Base-by-base conservation (phyloP, 1,139 yeast species). In the Yamadazyma kanchanaburiensis region DNA sequence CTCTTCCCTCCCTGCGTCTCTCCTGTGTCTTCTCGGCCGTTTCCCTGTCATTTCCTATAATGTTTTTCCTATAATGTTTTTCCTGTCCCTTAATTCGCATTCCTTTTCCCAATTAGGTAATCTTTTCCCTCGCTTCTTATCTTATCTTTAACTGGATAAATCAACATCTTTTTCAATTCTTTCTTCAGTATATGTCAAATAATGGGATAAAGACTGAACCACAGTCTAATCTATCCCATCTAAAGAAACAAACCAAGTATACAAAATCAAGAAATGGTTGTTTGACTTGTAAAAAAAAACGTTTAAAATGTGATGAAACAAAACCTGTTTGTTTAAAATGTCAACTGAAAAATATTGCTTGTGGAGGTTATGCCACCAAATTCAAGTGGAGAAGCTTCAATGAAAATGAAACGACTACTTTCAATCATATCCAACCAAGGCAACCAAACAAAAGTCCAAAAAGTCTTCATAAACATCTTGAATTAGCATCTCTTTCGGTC, bases 321-420 rank as follows among this genome's bases (percentile, higher is more conserved):
- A 67, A 65, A 34, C 76, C 75, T 1, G 41, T 47, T 6, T 70
- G 76, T 34, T 31, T 53, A 11, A 51, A 61, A 28, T 70, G 76
- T 43, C 24, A 38, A 6, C 48, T 50, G 22, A 53, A 49, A 31
- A 52, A 53, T 9, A 46, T 53, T 12, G 43, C 38, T 7, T 67
- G 73, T 42, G 52, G 50, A 6, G 86, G 86, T 1, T 80, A 80
- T 45, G 76, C 79, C 4, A 74, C 75, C 17, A 69, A 68, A 30
- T 79, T 75, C 58, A 76, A 76, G 46, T 80, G 86, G 86, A 63
- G 75, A 42, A 61, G 74, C 6, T 78, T 77, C 36, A 55, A 60
- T 22, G 59, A 52, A 6, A 15, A 9, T 7, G 31, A 13, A 11
- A 20, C 13, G 19, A 7, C 17, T 12, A 21, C 18, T 3, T 24